These are phyloP conservation scores for Salix purpurea DNA, from an alignment of 345 rosid species.

Conservation along the genomic window DNA sequence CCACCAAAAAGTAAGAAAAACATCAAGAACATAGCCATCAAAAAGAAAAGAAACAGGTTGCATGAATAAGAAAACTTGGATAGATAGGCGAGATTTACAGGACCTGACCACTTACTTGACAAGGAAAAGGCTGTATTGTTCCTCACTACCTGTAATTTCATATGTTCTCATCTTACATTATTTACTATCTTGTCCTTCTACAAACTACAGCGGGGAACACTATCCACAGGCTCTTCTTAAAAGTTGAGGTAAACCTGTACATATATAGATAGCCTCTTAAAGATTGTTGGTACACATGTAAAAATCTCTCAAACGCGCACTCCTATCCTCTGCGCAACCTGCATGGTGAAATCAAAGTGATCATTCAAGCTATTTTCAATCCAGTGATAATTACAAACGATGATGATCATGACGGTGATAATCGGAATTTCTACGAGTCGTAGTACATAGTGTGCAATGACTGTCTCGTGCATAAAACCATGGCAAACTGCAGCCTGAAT, in stretches of 20 bases:
- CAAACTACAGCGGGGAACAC: background rate
- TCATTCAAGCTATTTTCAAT: background rate
- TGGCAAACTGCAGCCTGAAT: background rate
- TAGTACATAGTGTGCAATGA: no score
- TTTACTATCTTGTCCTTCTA: background rate
- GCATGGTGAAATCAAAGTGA: slow-evolving; percentile 3
- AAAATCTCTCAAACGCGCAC: slow-evolving; percentile 42
- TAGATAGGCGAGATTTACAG: background rate
- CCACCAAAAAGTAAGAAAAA: background rate
- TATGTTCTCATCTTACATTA: background rate
- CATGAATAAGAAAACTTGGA: background rate
- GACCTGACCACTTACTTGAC: background rate
- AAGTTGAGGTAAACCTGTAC: slow-evolving; percentile 17
- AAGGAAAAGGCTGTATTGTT: background rate
- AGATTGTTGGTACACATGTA: background rate
- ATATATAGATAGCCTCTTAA: background rate
- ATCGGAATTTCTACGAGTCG: background rate
- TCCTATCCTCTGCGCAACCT: slow-evolving; percentile 83
- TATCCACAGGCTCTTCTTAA: background rate
- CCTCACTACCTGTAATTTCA: background rate
- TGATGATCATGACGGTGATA: background rate
- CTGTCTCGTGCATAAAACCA: background rate
- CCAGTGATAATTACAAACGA: background rate
- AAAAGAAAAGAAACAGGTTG: background rate
- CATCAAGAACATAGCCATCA: background rate